Evolutionary conservation across 2,329 filamentous ascomycete genomes (phyloP).

Genomic region (Pseudocercospora cruenta): DNA sequence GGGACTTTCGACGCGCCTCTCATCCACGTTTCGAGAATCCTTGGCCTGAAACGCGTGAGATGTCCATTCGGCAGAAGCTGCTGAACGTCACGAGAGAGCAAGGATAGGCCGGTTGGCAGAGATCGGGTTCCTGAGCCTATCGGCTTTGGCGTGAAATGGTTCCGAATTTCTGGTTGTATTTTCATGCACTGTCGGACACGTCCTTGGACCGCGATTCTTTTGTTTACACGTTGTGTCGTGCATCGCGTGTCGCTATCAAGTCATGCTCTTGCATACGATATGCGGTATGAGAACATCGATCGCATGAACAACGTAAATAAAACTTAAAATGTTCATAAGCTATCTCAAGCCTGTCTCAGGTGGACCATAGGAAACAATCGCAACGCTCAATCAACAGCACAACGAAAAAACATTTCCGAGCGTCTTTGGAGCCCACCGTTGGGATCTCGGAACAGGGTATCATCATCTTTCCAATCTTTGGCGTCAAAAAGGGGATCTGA

Average conservation of each 20-base stretch:
- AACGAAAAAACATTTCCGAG: not conserved
- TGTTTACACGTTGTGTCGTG: no score
- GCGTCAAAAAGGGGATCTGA: not conserved
- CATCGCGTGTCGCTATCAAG: no score
- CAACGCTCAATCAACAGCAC: not conserved
- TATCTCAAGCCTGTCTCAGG: conserved; percentile 2
- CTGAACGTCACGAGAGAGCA: not conserved
- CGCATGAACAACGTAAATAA: not conserved
- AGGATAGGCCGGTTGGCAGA: not conserved
- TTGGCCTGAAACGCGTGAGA: not conserved
- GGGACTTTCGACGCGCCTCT: not conserved
- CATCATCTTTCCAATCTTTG: conserved; percentile 9
- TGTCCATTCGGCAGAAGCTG: not conserved
- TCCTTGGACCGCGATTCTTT: no score
- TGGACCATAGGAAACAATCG: not conserved
- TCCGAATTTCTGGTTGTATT: not conserved
- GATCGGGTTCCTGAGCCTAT: not conserved
- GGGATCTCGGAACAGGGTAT: conserved; percentile 5
- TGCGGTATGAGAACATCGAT: not conserved
- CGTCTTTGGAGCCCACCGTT: not conserved
- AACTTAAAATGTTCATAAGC: not conserved
- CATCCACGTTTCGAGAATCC: not conserved
- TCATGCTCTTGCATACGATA: no score
- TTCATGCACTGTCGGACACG: not conserved
- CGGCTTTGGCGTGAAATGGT: not conserved